phyloP scores from a whole-genome alignment of 345 rosid species.

The Camelina laxa region DNA sequence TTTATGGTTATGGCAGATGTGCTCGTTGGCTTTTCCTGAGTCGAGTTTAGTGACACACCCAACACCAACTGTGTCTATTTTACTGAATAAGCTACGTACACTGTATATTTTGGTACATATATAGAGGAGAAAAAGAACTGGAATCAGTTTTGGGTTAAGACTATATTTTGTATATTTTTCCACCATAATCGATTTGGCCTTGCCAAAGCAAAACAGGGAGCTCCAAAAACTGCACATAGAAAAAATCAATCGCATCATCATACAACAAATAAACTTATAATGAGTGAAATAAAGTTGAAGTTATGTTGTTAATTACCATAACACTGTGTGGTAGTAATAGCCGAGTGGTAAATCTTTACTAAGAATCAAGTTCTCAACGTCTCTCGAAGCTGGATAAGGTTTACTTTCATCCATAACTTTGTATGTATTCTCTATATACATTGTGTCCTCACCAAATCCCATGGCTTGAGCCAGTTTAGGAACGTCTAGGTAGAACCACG shows the following conservation, averaged over 20 bases:
- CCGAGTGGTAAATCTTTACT: slow-evolving; percentile 83
- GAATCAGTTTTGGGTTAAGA: background rate
- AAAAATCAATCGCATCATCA: background rate
- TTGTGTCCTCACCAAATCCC: slow-evolving; percentile 63
- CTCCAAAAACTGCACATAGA: background rate
- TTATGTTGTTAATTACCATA: slow-evolving; percentile 55
- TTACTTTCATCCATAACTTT: slow-evolving; percentile 61
- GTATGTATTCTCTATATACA: slow-evolving; percentile 65
- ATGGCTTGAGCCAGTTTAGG: slow-evolving; percentile 62
- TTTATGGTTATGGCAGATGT: background rate
- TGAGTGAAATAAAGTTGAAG: background rate
- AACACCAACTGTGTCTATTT: slow-evolving; percentile 5
- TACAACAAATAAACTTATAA: background rate
- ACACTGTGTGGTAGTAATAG: slow-evolving; percentile 65
- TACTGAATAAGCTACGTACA: background rate
- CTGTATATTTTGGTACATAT: background rate
- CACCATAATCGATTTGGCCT: background rate
- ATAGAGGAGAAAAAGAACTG: background rate
- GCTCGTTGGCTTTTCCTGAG: background rate
- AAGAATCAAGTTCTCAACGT: slow-evolving; percentile 60
- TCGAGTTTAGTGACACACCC: background rate
- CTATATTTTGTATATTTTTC: background rate
- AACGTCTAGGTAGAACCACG: slow-evolving; percentile 82
- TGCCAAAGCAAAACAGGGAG: background rate
- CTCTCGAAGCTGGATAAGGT: slow-evolving; percentile 80